phyloP scores from a whole-genome alignment of 805 yeast genomes.

The Wickerhamiella qilinensis region DNA sequence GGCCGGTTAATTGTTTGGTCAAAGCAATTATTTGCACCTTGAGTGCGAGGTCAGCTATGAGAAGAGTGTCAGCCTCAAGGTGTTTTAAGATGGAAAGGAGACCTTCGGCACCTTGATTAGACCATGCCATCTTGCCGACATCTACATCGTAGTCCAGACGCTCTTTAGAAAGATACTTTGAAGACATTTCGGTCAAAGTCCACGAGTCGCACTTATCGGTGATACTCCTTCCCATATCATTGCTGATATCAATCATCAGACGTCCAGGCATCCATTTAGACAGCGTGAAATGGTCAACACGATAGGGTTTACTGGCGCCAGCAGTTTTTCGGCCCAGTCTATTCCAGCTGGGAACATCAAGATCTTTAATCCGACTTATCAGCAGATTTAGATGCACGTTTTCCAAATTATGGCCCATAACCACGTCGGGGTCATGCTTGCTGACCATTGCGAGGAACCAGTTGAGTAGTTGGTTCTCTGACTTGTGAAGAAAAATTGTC shows the following conservation, averaged over 20 bases:
- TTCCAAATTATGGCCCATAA: slow-evolving; percentile 77
- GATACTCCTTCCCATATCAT: slow-evolving; percentile 86
- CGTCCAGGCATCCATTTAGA: slow-evolving; percentile 72
- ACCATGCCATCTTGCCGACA: slow-evolving; percentile 35
- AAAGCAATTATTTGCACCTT: slow-evolving; percentile 72
- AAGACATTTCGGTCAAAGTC: slow-evolving; percentile 86
- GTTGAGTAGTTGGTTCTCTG: slow-evolving; percentile 57
- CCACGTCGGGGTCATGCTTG: slow-evolving; percentile 79
- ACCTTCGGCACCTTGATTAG: slow-evolving; percentile 44
- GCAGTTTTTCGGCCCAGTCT: slow-evolving; percentile 68
- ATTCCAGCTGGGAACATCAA: slow-evolving; percentile 62
- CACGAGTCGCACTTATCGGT: slow-evolving; percentile 87
- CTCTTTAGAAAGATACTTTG: slow-evolving; percentile 51
- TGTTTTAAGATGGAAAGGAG: slow-evolving; percentile 57
- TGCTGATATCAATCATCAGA: slow-evolving; percentile 78
- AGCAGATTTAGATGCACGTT: slow-evolving; percentile 62
- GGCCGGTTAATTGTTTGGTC: slow-evolving; percentile 76
- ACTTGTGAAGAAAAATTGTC: slow-evolving; percentile 39
- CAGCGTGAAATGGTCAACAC: slow-evolving; percentile 27
- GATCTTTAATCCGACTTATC: slow-evolving; percentile 63
- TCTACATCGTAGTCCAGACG: slow-evolving; percentile 52
- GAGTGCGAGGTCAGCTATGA: slow-evolving; percentile 65
- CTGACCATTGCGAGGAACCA: slow-evolving; percentile 60
- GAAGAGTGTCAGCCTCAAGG: slow-evolving; percentile 45
- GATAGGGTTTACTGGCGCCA: slow-evolving; percentile 37